Conservation (phyloP, 176 grass and related monocot genomes). For the Aegilops tauschii region DNA sequence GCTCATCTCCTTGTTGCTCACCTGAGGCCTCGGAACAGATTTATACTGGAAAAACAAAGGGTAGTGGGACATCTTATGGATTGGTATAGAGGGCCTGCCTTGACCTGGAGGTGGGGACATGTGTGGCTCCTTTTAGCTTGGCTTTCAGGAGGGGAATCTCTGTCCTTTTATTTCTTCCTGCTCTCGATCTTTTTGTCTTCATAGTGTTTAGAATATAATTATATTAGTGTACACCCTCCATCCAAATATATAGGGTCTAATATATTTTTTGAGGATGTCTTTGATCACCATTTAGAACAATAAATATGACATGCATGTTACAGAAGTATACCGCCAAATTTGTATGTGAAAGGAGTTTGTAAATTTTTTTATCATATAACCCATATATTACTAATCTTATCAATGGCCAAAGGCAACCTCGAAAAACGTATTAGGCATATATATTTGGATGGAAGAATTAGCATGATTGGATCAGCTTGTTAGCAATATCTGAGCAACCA, state of each 20-base stretch:
- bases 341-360: too few relatives aligned
- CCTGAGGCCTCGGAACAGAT: slow-evolving; percentile 1
- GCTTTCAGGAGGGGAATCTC: slow-evolving; percentile 40
- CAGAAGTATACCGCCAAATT: too few relatives aligned
- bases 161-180: slow-evolving; percentile 7
- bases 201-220: too few relatives aligned
- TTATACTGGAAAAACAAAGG: slow-evolving; percentile 17
- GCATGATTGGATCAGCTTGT: not conserved
- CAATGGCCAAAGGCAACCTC: too few relatives aligned
- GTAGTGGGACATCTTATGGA: slow-evolving; percentile 36
- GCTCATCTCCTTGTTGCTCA: not conserved
- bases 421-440: too few relatives aligned
- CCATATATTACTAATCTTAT: too few relatives aligned
- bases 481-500: not conserved
- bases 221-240: too few relatives aligned
- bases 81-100: slow-evolving; percentile 29
- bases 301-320: too few relatives aligned
- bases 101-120: slow-evolving; percentile 30
- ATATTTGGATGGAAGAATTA: not conserved
- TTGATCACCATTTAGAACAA: too few relatives aligned
- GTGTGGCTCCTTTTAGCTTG: slow-evolving; percentile 47
- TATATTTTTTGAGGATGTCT: too few relatives aligned
- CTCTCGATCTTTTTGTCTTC: not conserved
- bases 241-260: too few relatives aligned
- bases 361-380: too few relatives aligned